phyloP scores from a whole-genome alignment of 2,329 filamentous ascomycete species.

The Neoarthrinium moseri region DNA sequence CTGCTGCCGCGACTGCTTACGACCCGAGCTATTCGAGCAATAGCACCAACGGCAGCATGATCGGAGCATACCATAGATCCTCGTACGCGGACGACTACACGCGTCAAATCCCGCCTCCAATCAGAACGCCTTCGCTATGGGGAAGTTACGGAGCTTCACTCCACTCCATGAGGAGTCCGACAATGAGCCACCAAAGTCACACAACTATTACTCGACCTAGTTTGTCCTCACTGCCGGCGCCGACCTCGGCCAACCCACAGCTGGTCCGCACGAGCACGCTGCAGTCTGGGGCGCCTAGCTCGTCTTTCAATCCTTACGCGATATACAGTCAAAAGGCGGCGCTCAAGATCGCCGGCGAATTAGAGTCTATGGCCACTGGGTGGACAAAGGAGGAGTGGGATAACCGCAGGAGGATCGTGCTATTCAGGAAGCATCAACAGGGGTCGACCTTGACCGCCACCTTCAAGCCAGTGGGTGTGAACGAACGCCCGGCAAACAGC shows the following conservation, averaged over 20 bases:
- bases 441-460: conserved; percentile 79
- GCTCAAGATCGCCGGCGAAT: conserved; percentile 80
- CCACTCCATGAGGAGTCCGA: conserved; percentile 37
- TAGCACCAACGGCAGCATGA: conserved; percentile 47
- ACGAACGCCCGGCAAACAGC: conserved; percentile 77
- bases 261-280: conserved; percentile 58
- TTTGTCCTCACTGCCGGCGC: conserved; percentile 48
- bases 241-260: conserved; percentile 43
- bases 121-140: conserved; percentile 41
- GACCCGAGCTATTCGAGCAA: conserved; percentile 28
- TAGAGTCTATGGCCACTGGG: conserved; percentile 77
- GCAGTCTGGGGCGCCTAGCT: conserved; percentile 35
- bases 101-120: conserved; percentile 31
- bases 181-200: conserved; percentile 34
- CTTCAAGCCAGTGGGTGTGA: conserved; percentile 76
- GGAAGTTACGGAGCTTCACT: conserved; percentile 40
- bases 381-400: conserved; percentile 84
- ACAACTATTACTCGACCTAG: conserved; percentile 43
- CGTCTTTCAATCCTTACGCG: conserved; percentile 71
- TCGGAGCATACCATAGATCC: conserved; percentile 52
- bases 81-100: conserved; percentile 50
- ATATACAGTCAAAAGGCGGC: conserved; percentile 82
- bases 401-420: conserved; percentile 78
- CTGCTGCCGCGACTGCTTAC: conserved; percentile 37
- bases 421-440: conserved; percentile 80